phyloP scores from a whole-genome alignment of 208 protist genomes.

The Leishmania guyanensis region DNA sequence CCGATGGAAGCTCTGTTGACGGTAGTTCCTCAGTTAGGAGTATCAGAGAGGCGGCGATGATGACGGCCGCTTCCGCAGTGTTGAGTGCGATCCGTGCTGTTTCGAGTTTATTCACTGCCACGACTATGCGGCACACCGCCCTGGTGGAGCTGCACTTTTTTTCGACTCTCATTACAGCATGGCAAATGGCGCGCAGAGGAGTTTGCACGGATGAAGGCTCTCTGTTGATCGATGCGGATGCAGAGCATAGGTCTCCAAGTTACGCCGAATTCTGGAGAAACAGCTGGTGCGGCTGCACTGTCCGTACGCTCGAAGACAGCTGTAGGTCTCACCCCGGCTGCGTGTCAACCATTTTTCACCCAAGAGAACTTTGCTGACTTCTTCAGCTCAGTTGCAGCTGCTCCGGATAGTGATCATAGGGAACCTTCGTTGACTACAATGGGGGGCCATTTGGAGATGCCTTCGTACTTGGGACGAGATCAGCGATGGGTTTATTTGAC shows the following conservation, averaged over 20 bases:
- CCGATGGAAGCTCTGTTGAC: neutral
- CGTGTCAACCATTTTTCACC: neutral
- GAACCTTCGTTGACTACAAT: neutral
- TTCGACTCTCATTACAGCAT: too few species aligned
- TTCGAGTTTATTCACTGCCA: too few species aligned
- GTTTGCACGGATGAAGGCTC: too few species aligned
- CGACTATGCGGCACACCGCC: too few species aligned
- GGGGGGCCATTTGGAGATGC: neutral
- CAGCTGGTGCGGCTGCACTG: neutral
- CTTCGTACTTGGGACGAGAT: conserved; percentile 1
- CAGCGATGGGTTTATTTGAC: conserved; percentile 23
- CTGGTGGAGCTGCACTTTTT: too few species aligned
- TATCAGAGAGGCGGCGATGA: neutral
- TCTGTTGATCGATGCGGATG: too few species aligned
- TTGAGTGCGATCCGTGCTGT: too few species aligned
- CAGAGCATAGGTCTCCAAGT: too few species aligned
- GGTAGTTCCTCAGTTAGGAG: neutral
- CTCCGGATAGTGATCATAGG: neutral
- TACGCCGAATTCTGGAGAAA: too few species aligned
- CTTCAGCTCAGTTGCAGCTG: neutral
- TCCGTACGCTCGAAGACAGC: neutral
- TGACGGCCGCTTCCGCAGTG: too few species aligned
- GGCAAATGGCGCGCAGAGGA: too few species aligned
- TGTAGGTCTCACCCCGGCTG: neutral
- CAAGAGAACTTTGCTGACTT: conserved; percentile 18